Evolutionary conservation across 805 yeast species (phyloP), one percentile per base, ranked within the genome.

Genomic region (Metschnikowia gelsemii): DNA sequence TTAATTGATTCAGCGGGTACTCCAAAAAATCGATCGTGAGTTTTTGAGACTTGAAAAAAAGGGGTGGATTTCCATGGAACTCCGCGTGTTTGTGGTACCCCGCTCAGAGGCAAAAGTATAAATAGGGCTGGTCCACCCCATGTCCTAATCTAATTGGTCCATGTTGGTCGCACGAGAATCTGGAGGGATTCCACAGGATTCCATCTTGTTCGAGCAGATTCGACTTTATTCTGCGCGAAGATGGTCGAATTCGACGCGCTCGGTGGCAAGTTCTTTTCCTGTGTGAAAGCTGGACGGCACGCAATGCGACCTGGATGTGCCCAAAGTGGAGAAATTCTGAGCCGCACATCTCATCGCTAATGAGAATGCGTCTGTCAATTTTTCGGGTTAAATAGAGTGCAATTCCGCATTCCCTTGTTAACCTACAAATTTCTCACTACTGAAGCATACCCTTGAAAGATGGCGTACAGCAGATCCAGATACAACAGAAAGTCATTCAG

Each of bases 401-500:
- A 6, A 9, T 22, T 21, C 13, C 43, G 38, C 40, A 21, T 22
- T 33, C 14, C 28, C 32, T 20, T 14, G 3, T 9, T 11, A 16
- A 12, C 19, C 5, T 11, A 31, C 17, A 32, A 31, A 17, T 25
- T 25, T 25, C 26, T 25, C 34, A 26, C 12, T 20, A 19, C 24
- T 21, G 11, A n/a, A 25, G n/a, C 31, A 8, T 9, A 20, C 2
- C 3, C 20, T 31, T 13, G 27, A 14, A 35, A 17, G 35, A 51
- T 49, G 55, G 40, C 50, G 25, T 50, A 41, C 45, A 38, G 39
- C 34, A 43, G 48, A 35, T 49, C 55, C 46, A 55, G 56, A 49
- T 59, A 59, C 52, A 45, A 42, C 39, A 61, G 59, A 44, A 62
- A 62, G 37, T 43, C 55, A 8, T 32, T 26, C 42, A 51, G 55